Percentiles rank a stretch among this genome's conserved stretches.
These are phyloP conservation scores for Alternaria dauci DNA, from an alignment of 2,329 filamentous ascomycete species.

Conservation along the genomic window DNA sequence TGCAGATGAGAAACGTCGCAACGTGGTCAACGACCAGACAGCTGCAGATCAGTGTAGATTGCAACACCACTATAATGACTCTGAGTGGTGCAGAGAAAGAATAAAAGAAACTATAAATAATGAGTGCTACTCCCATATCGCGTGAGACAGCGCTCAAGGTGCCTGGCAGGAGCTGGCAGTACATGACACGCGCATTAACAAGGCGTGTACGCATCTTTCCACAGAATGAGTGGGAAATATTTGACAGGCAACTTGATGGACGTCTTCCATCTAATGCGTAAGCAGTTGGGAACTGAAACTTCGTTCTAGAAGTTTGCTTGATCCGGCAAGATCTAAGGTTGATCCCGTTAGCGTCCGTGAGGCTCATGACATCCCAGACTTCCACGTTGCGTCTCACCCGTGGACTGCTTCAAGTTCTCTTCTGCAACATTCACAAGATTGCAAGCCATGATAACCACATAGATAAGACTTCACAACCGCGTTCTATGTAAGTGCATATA, in stretches of 20 bases:
- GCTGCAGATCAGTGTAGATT: constrained; percentile 41
- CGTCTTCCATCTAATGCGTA: background rate
- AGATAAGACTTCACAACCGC: background rate
- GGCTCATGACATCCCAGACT: constrained; percentile 32
- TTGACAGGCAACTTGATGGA: background rate
- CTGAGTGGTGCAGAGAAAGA: constrained; percentile 41
- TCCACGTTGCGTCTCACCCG: constrained; percentile 45
- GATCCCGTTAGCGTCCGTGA: constrained; percentile 41
- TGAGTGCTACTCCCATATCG: background rate
- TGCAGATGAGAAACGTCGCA: constrained; percentile 37
- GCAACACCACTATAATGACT: constrained; percentile 44
- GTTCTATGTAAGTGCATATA: constrained; percentile 5
- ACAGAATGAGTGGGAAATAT: background rate
- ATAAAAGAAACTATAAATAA: constrained; percentile 37
- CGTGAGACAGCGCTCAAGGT: background rate
- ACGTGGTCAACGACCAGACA: constrained; percentile 37
- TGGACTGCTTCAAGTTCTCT: background rate
- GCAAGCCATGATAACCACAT: constrained; percentile 21
- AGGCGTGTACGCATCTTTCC: background rate
- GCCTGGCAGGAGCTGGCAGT: background rate
- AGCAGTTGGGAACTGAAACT: background rate
- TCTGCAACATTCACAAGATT: constrained; percentile 6
- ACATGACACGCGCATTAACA: background rate
- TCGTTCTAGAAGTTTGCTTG: constrained; percentile 12
- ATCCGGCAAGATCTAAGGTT: constrained; percentile 18